Evolutionary conservation across 805 yeast species (phyloP), one percentile per base, ranked within the genome.

Genomic region (Nakazawaea laoshanensis): DNA sequence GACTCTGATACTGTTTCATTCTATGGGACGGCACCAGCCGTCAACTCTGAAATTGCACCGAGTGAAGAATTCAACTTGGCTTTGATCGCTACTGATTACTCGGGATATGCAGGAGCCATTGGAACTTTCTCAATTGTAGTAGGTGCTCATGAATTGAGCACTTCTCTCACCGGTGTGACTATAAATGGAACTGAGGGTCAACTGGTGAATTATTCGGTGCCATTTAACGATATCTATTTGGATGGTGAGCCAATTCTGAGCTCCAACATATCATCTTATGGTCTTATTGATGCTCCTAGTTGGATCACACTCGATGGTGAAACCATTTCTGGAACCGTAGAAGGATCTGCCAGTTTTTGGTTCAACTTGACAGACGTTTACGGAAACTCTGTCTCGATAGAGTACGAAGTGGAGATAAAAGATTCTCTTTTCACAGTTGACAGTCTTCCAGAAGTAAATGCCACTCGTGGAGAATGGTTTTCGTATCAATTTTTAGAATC

Each of bases 11-110:
- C 65, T 24, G 59, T 85, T 42, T 69, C 82, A 14, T 89, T 87
- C 55, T 65, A 74, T 27, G 98, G 98, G 20, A 77, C 79, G 1
- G 89, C 95, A 1, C 98, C 98, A 8, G 64, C 80, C 6, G 84
- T 84, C 20, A 80, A 84, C 44, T 83, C 96, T 2, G 66, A 70
- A 12, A 80, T 86, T 44, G 98, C 98, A 1, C 97, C 96, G 8
- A 84, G 94, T 25, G 64, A 73, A 42, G 59, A 64, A 26, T 92
- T 74, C 52, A 67, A 71, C 12, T 75, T 89, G 43, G 65, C 74
- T 27, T 67, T 88, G 44, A 75, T 87, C 36, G 96, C 88, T 1
- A 64, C 94, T 2, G 95, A 87, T 47, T 73, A 74, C 47, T 55
- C 56, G 17, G 95, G 94, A 2, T 87, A 53, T 50, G 61, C 92